phyloP scores from a whole-genome alignment of 202 grass and related monocot species.

The Carex sylvatica region DNA sequence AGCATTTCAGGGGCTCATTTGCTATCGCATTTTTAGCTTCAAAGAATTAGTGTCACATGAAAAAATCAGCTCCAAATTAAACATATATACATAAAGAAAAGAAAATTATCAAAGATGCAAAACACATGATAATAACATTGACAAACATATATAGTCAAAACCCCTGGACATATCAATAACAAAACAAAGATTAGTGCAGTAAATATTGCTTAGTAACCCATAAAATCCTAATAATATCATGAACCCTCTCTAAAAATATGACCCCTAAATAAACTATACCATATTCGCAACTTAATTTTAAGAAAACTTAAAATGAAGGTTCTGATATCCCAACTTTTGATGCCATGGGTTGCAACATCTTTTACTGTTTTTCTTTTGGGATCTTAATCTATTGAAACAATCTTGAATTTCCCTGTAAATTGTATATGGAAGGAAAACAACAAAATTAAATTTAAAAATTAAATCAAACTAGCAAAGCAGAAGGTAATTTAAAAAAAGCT shows the following conservation, averaged over 20 bases:
- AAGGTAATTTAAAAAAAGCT: too few relatives aligned
- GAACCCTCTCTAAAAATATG: too few relatives aligned
- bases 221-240: neutral
- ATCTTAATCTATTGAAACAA: too few relatives aligned
- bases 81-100: constrained; percentile 2
- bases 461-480: neutral
- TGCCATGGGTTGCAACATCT: too few relatives aligned
- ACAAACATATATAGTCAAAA: neutral
- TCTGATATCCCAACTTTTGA: too few relatives aligned
- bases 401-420: constrained; percentile 89
- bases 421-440: constrained; percentile 68
- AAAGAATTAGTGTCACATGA: neutral
- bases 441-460: neutral
- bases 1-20: neutral
- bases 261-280: too few relatives aligned
- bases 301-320: too few relatives aligned
- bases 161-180: neutral
- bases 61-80: neutral
- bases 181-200: neutral
- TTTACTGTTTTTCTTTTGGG: too few relatives aligned
- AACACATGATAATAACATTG: neutral
- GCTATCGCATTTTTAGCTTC: neutral
- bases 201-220: neutral
- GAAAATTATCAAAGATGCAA: neutral
- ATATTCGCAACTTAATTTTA: too few relatives aligned